A percentile compares a stretch with the other conserved stretches of the same genome.
phyloP scores from a whole-genome alignment of 306 rosid species.

The Cucurbita maxima region DNA sequence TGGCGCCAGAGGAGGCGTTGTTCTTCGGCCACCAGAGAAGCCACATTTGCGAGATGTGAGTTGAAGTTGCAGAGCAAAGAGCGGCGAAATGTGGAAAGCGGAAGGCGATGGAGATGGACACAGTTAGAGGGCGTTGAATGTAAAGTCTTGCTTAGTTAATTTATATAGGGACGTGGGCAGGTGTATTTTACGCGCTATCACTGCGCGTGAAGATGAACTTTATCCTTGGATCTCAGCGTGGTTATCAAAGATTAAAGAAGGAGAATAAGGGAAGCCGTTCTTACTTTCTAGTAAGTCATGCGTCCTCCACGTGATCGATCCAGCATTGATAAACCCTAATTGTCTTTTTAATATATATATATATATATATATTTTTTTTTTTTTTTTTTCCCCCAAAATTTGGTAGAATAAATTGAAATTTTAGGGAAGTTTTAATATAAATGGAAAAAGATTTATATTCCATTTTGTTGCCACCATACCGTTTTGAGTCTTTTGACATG shows the following conservation, averaged over 20 bases:
- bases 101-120: not conserved
- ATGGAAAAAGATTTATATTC: not conserved
- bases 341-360: too few species aligned
- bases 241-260: not conserved
- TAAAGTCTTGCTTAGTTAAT: not conserved
- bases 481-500: not conserved
- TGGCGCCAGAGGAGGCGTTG: slow-evolving; percentile 13
- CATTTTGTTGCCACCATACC: not conserved
- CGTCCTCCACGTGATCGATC: slow-evolving; percentile 7
- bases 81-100: not conserved
- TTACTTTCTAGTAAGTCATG: not conserved
- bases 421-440: not conserved
- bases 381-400: too few species aligned
- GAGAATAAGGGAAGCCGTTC: not conserved
- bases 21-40: slow-evolving; percentile 27
- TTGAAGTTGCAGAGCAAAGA: not conserved
- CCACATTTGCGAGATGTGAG: slow-evolving; percentile 26
- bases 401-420: too few species aligned
- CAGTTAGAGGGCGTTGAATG: not conserved
- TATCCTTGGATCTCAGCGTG: not conserved
- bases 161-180: not conserved
- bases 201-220: not conserved
- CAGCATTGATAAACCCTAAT: not conserved
- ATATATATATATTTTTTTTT: too few species aligned
- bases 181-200: not conserved